phyloP scores from a whole-genome alignment of 2,329 filamentous ascomycete species.

The Blastomyces parvus region DNA sequence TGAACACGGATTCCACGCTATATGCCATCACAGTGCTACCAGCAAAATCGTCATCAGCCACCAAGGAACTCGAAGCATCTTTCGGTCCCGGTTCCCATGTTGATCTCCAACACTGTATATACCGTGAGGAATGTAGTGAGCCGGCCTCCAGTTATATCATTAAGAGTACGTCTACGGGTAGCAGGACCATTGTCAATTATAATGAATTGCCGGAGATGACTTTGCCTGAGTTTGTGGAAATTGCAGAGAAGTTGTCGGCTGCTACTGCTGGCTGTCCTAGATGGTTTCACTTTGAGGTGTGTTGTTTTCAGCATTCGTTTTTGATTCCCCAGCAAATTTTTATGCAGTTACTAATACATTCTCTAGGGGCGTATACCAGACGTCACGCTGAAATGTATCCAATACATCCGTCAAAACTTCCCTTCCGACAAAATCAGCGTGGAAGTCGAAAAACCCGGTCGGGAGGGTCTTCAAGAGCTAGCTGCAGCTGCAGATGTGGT shows the following conservation, averaged over 20 bases:
- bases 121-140: conserved; percentile 45
- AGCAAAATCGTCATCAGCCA: conserved; percentile 41
- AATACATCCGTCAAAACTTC: conserved; percentile 41
- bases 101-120: conserved; percentile 49
- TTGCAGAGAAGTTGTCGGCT: conserved; percentile 26
- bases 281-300: conserved; percentile 67
- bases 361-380: conserved; percentile 53
- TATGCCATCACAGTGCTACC: conserved; percentile 45
- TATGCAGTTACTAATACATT: not conserved
- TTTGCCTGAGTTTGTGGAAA: conserved; percentile 46
- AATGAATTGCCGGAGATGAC: conserved; percentile 62
- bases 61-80: conserved; percentile 45
- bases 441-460: conserved; percentile 61
- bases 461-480: conserved; percentile 50
- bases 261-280: conserved; percentile 13
- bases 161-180: conserved; percentile 49
- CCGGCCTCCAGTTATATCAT: conserved; percentile 62
- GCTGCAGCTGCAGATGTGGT: conserved; percentile 57
- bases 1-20: conserved; percentile 19
- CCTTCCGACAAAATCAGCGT: conserved; percentile 51
- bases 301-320: conserved; percentile 12
- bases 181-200: conserved; percentile 61
- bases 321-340: not conserved
- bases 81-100: conserved; percentile 42
- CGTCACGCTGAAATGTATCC: conserved; percentile 51